These are phyloP conservation scores for Spergularia marina DNA, from an alignment of 148 eudicot genomes.

Conservation along the genomic window DNA sequence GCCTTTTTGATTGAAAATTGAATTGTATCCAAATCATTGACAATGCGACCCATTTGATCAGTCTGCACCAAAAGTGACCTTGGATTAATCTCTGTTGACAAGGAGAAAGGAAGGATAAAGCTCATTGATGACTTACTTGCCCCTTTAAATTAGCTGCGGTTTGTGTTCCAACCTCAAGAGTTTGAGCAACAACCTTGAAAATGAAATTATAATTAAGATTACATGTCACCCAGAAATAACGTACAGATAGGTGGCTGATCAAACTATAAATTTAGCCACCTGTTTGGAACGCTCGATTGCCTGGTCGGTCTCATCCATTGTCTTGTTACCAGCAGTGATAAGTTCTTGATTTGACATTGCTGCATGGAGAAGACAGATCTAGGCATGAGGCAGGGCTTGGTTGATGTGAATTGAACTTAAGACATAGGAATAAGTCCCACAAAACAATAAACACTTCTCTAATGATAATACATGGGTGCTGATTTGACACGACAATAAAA, in stretches of 20 bases:
- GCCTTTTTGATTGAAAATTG: conserved; percentile 96
- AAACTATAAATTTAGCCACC: conserved; percentile 33
- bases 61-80: conserved; percentile 47
- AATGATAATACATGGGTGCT: too few species aligned
- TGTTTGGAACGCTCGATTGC: conserved; percentile 96
- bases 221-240: not conserved
- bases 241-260: not conserved
- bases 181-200: conserved; percentile 85
- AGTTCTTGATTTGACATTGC: conserved; percentile 97
- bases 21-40: conserved; percentile 91
- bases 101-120: conserved; percentile 5
- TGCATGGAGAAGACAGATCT: conserved; percentile 26
- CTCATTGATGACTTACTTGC: conserved; percentile 52
- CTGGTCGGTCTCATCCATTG: conserved; percentile 96
- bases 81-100: conserved; percentile 19
- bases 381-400: conserved; percentile 4
- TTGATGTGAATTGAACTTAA: not conserved
- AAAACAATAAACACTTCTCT: not conserved
- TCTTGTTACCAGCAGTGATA: conserved; percentile 65
- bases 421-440: not conserved
- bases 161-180: conserved; percentile 88
- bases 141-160: conserved; percentile 87
- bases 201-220: conserved; percentile 3
- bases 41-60: conserved; percentile 96
- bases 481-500: too few species aligned